phyloP scores from a whole-genome alignment of 768 basidiomycete species.

The Pisolithus sp. region DNA sequence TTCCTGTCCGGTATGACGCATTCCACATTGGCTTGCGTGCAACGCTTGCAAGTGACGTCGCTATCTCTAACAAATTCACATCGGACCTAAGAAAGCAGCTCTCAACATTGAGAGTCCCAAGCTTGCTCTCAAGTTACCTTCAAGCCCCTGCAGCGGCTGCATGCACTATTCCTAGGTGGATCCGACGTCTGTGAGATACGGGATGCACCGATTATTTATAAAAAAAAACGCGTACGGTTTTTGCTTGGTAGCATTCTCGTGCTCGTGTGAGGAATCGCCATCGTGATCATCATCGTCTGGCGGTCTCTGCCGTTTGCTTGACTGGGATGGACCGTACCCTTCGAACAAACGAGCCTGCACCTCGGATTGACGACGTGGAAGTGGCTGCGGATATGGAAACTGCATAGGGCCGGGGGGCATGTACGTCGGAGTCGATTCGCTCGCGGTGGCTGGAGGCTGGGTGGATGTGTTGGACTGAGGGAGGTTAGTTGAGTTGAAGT shows the following conservation, averaged over 20 bases:
- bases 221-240: slow-evolving; percentile 15
- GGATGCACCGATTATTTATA: neutral
- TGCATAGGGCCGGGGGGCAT: slow-evolving; percentile 24
- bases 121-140: slow-evolving; percentile 29
- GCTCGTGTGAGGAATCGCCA: slow-evolving; percentile 20
- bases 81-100: slow-evolving; percentile 46
- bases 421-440: slow-evolving; percentile 10
- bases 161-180: slow-evolving; percentile 47
- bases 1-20: slow-evolving; percentile 82
- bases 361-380: slow-evolving; percentile 24
- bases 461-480: slow-evolving; percentile 11
- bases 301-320: slow-evolving; percentile 16
- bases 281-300: slow-evolving; percentile 14
- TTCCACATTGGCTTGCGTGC: slow-evolving; percentile 61
- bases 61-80: slow-evolving; percentile 71
- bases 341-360: slow-evolving; percentile 22
- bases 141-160: slow-evolving; percentile 60
- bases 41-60: slow-evolving; percentile 66
- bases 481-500: slow-evolving; percentile 2
- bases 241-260: slow-evolving; percentile 11
- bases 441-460: slow-evolving; percentile 1
- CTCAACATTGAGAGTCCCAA: neutral
- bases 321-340: slow-evolving; percentile 1
- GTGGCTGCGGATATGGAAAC: slow-evolving; percentile 23
- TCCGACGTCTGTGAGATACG: neutral